Conservation (phyloP, 176 grass and related monocot genomes). For the Aegilops umbellulata region DNA sequence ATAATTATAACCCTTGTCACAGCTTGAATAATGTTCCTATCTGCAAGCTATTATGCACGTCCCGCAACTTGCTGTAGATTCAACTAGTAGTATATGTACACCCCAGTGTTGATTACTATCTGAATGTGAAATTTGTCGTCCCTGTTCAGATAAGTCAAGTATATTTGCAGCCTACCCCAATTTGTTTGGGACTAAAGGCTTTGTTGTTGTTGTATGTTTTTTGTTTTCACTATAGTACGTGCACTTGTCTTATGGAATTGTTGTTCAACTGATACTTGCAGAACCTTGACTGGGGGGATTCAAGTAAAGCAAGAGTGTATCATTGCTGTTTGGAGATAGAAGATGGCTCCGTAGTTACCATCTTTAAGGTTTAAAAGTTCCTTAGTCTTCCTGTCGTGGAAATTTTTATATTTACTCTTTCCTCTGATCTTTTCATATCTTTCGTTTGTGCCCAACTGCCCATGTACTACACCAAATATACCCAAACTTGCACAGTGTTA, state of each 20-base stretch:
- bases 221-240: neutral
- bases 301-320: constrained; percentile 42
- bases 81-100: neutral
- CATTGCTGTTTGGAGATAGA: constrained; percentile 52
- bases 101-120: too few species aligned
- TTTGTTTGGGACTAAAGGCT: too few species aligned
- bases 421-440: neutral
- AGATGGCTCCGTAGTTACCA: neutral
- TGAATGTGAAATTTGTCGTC: too few species aligned
- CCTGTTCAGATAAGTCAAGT: too few species aligned
- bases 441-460: neutral
- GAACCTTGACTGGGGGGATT: constrained; percentile 56
- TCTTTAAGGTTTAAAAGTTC: constrained; percentile 52
- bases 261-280: constrained; percentile 26
- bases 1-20: neutral
- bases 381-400: neutral
- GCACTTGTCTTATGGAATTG: neutral
- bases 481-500: neutral
- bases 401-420: neutral
- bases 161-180: too few species aligned
- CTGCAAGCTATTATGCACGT: neutral
- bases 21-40: too few species aligned
- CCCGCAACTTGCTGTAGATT: neutral
- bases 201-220: neutral
- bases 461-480: neutral